Percentiles rank a stretch among this genome's conserved stretches.
Evolutionary conservation across 495 filamentous ascomycete genomes (phyloP).

Genomic region (Xylaria bambusicola): DNA sequence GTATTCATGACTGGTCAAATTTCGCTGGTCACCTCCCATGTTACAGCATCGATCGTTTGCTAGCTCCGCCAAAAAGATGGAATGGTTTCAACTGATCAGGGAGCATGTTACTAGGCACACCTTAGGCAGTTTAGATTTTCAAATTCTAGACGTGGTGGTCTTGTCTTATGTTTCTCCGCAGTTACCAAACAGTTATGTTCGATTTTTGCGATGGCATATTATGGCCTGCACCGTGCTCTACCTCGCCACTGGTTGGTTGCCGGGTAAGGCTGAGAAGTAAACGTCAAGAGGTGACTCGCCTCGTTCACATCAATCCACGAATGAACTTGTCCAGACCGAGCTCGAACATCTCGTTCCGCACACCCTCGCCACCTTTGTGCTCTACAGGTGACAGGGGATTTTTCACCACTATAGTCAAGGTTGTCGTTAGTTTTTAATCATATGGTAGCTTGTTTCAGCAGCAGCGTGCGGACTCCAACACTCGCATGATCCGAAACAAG

Average conservation of each 20-base stretch:
- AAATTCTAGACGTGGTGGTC: not conserved
- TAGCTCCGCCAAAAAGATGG: too few species aligned
- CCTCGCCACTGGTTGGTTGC: too few species aligned
- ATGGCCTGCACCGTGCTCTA: too few species aligned
- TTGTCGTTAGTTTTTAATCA: slow-evolving; percentile 27
- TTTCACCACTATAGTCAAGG: slow-evolving; percentile 70
- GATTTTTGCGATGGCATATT: too few species aligned
- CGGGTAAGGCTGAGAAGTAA: not conserved
- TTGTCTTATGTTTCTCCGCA: not conserved
- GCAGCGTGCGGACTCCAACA: too few species aligned
- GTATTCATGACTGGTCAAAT: too few species aligned
- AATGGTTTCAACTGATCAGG: not conserved
- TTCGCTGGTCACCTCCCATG: too few species aligned
- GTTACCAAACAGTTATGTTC: too few species aligned
- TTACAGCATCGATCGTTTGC: not conserved
- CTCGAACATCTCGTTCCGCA: slow-evolving; percentile 94
- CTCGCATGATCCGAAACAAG: too few species aligned
- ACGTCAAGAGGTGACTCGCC: not conserved
- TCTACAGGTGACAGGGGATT: slow-evolving; percentile 90
- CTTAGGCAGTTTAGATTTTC: too few species aligned
- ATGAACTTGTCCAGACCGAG: slow-evolving; percentile 86
- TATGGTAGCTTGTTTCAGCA: too few species aligned
- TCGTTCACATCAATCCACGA: slow-evolving; percentile 49
- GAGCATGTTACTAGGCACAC: not conserved
- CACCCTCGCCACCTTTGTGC: slow-evolving; percentile 83